Evolutionary conservation across 805 yeast genomes (phyloP).

Genomic region (Kluyveromyces dobzhanskii): DNA sequence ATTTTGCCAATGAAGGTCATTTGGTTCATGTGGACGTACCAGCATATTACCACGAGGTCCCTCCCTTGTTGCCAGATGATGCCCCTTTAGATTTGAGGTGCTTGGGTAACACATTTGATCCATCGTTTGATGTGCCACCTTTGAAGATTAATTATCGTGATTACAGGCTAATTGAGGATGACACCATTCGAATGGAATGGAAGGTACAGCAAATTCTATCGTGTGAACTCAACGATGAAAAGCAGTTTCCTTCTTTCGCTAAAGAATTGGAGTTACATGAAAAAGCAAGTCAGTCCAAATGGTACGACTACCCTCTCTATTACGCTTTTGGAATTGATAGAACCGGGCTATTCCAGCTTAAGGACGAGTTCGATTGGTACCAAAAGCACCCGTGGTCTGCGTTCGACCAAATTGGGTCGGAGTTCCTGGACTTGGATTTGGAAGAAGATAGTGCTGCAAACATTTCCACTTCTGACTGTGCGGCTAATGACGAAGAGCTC

Average conservation of each 20-base stretch:
- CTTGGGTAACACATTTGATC: not conserved
- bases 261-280: slow-evolving; percentile 22
- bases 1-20: not conserved
- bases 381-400: slow-evolving; percentile 14
- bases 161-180: slow-evolving; percentile 4
- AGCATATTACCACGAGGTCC: not conserved
- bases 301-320: slow-evolving; percentile 16
- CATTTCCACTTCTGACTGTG: not conserved
- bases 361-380: slow-evolving; percentile 15
- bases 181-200: slow-evolving; percentile 4
- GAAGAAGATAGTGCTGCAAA: not conserved
- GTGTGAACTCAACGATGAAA: slow-evolving; percentile 2
- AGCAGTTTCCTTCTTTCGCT: slow-evolving; percentile 13
- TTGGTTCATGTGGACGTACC: not conserved
- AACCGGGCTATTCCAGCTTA: slow-evolving; percentile 19
- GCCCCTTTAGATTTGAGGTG: not conserved
- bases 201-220: slow-evolving; percentile 1
- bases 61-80: slow-evolving; percentile 1
- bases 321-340: slow-evolving; percentile 20
- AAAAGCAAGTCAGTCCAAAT: slow-evolving; percentile 6
- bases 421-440: not conserved
- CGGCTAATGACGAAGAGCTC: not conserved
- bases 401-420: slow-evolving; percentile 3
- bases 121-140: slow-evolving; percentile 1
- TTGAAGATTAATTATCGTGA: not conserved